Percentiles rank a stretch among this genome's conserved stretches.
Evolutionary conservation across 2,329 filamentous ascomycete species (phyloP).

Genomic region (Colletotrichum camelliae): DNA sequence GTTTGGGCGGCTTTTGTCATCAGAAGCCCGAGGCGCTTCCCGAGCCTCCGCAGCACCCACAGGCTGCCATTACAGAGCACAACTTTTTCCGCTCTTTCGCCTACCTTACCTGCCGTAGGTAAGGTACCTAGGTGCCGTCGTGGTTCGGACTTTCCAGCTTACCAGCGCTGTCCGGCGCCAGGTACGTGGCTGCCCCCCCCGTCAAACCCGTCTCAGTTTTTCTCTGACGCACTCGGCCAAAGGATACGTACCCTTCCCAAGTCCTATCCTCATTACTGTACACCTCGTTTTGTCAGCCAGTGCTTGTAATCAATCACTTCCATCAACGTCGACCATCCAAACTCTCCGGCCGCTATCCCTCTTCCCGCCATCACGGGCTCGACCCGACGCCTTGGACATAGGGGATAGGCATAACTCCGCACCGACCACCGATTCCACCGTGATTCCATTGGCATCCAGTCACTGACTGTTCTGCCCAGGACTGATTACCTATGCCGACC

Average conservation of each 20-base stretch:
- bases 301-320: conserved; percentile 6
- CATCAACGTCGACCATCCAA: conserved; percentile 2
- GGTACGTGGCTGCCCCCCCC: not conserved
- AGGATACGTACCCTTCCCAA: conserved; percentile 5
- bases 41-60: conserved; percentile 12
- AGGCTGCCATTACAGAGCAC: not conserved
- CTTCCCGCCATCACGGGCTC: not conserved
- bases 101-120: not conserved
- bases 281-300: conserved; percentile 15
- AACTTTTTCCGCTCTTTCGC: not conserved
- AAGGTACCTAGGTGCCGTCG: not conserved
- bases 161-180: not conserved
- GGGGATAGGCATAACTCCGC: conserved; percentile 19
- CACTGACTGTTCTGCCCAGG: not conserved
- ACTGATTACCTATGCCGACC: not conserved
- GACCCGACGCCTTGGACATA: not conserved
- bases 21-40: conserved; percentile 15
- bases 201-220: not conserved
- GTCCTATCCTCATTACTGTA: not conserved
- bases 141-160: conserved; percentile 21
- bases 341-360: not conserved
- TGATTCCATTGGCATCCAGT: not conserved
- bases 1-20: conserved; percentile 21
- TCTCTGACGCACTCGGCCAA: conserved; percentile 17
- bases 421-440: not conserved